Base-by-base conservation (phyloP, 805 yeast species). In the Blastobotrys attinorum region DNA sequence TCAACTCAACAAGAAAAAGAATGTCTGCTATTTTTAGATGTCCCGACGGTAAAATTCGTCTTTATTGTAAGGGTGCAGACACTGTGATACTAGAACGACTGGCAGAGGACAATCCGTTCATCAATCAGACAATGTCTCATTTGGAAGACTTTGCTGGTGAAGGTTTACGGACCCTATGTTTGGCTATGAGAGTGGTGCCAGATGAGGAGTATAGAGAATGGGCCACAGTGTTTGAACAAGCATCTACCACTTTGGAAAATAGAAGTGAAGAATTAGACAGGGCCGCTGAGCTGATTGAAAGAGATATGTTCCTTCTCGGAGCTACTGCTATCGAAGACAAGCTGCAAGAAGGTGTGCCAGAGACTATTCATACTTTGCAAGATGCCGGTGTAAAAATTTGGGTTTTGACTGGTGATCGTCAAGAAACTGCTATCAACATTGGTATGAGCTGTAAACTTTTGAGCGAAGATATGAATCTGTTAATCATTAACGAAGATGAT, bases 321-420 rank as follows among this genome's bases (percentile, higher is more conserved):
- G 97, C 97, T 1, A 94, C 98, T 31, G 99, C 98, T 1, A 92
- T 92, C 59, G 99, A 92, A 62, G 99, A 92, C 62, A 90, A 92
- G 59, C 69, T 92, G 39, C 99, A 92, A 66, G 97, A 90, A 46
- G 98, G 97, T 33, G 99, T 92, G 17, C 97, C 99, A 2, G 98
- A 92, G 52, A 88, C 98, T 1, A 94, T 92, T 48, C 92, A 86
- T 52, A 84, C 95, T 4, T 72, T 92, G 44, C 98, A 94, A 61
- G 87, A 83, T 45, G 99, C 99, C 0, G 97, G 97, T 13, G 89
- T 94, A 51, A 90, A 88, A 61, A 77, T 92, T 15, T 92, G 99
- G 99, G 97, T 92, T 20, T 70, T 92, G 40, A 92, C 99, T 2
- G 99, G 99, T 55, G 99, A 92, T 60, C 76, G 96, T 62, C 99